Percentiles rank a stretch among this genome's conserved stretches.
Evolutionary conservation across 257 asterid species (phyloP).

Genomic region (Plantago elongata): DNA sequence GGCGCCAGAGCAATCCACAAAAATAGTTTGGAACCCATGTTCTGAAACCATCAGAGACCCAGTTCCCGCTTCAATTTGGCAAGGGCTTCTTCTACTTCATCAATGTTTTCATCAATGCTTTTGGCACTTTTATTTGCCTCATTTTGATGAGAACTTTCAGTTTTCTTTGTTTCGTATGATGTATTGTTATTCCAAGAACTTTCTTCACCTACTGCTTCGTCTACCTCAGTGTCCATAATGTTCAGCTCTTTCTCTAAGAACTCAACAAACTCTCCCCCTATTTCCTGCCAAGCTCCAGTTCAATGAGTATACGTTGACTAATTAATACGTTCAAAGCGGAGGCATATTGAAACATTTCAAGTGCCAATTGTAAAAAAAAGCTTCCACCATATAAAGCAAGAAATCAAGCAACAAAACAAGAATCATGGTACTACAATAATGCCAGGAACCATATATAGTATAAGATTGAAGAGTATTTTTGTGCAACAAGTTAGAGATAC

Average conservation of each 20-base stretch:
- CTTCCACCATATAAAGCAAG: too few relatives aligned
- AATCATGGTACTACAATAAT: too few relatives aligned
- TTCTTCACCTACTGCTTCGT: slow-evolving; percentile 27
- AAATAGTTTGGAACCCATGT: too few relatives aligned
- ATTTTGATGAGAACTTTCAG: slow-evolving; percentile 24
- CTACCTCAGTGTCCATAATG: slow-evolving; percentile 44
- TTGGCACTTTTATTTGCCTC: slow-evolving; percentile 27
- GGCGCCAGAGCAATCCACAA: too few relatives aligned
- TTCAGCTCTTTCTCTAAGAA: slow-evolving; percentile 84
- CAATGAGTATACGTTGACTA: too few relatives aligned
- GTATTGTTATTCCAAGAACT: slow-evolving; percentile 25
- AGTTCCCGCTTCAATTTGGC: slow-evolving; percentile 72
- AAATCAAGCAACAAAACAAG: too few relatives aligned
- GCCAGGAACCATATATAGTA: too few relatives aligned
- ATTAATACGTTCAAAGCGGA: too few relatives aligned
- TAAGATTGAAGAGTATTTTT: too few relatives aligned
- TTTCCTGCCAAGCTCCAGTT: slow-evolving; percentile 41
- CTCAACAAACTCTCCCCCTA: slow-evolving; percentile 95
- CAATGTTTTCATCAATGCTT: slow-evolving; percentile 56
- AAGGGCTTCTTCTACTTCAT: slow-evolving; percentile 85
- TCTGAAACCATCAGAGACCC: slow-evolving; percentile 40
- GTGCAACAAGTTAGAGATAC: too few relatives aligned
- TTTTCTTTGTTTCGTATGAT: slow-evolving; percentile 27
- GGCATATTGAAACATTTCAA: too few relatives aligned
- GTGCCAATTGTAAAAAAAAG: too few relatives aligned